These are phyloP conservation scores for Quercus parvula DNA, from an alignment of 306 rosid genomes.

Conservation along the genomic window DNA sequence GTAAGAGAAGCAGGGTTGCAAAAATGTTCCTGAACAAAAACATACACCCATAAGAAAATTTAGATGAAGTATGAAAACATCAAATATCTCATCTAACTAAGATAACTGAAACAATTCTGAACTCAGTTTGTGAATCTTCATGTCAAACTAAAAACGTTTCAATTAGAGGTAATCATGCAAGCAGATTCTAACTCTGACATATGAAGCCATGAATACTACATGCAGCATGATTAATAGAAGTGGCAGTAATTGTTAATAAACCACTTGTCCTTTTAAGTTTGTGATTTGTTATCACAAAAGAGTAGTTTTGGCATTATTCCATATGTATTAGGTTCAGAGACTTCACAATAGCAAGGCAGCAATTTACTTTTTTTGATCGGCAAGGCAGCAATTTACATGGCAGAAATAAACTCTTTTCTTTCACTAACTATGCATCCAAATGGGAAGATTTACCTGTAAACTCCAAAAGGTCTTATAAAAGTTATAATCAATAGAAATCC, in stretches of 20 bases:
- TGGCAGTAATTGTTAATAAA: neutral
- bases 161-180: neutral
- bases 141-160: neutral
- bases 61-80: neutral
- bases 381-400: conserved; percentile 1
- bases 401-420: neutral
- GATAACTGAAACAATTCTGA: neutral
- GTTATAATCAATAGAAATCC: conserved; percentile 94
- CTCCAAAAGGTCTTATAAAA: conserved; percentile 98
- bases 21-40: conserved; percentile 70
- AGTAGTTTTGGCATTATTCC: neutral
- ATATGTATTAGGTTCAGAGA: neutral
- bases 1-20: conserved; percentile 69
- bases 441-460: conserved; percentile 60
- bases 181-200: neutral
- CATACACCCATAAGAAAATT: conserved; percentile 13
- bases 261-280: neutral
- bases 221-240: neutral
- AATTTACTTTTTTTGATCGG: neutral
- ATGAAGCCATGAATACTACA: neutral
- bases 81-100: neutral
- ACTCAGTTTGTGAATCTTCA: neutral
- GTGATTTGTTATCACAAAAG: neutral
- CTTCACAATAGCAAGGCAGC: conserved; percentile 8
- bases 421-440: conserved; percentile 19